Evolutionary conservation across 495 filamentous ascomycete genomes (phyloP).

Genomic region (Xylaria palmicola): DNA sequence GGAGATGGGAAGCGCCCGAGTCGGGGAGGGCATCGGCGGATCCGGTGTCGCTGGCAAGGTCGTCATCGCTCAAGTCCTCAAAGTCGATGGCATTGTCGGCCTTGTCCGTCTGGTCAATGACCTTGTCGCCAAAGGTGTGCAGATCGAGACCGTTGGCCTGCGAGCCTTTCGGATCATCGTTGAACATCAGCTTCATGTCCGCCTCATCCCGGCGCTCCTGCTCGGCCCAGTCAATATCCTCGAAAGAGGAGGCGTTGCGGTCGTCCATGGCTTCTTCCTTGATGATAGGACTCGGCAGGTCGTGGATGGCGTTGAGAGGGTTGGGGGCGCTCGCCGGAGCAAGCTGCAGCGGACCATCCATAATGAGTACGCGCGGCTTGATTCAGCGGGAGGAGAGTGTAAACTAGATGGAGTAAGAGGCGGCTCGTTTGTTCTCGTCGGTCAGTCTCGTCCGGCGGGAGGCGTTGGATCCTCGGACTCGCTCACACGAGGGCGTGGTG

Average conservation of each 20-base stretch:
- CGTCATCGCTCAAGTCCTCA: conserved; percentile 73
- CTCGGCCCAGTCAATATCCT: conserved; percentile 28
- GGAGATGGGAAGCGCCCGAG: conserved; percentile 38
- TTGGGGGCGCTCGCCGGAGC: conserved; percentile 3
- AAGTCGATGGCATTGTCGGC: conserved; percentile 64
- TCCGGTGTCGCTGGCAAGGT: conserved; percentile 45
- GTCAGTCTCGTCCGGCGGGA: too few relatives aligned
- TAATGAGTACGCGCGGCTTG: neutral
- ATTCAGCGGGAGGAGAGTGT: neutral
- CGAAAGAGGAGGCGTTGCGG: conserved; percentile 18
- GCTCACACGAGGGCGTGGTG: conserved; percentile 4
- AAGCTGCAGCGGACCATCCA: conserved; percentile 7
- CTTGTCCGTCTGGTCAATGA: conserved; percentile 38
- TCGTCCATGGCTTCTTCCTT: conserved; percentile 31
- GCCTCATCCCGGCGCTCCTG: conserved; percentile 29
- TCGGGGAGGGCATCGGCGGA: conserved; percentile 37
- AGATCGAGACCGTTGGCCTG: conserved; percentile 14
- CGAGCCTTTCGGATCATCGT: conserved; percentile 8
- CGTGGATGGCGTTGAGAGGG: neutral
- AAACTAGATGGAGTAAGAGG: neutral
- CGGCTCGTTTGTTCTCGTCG: neutral
- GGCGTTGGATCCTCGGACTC: conserved; percentile 2
- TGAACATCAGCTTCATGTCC: conserved; percentile 25
- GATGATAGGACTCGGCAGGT: conserved; percentile 13
- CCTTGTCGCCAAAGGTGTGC: conserved; percentile 24